Evolutionary conservation across 1,284 basidiomycete genomes (phyloP).

Genomic region (Testicularia cyperi): DNA sequence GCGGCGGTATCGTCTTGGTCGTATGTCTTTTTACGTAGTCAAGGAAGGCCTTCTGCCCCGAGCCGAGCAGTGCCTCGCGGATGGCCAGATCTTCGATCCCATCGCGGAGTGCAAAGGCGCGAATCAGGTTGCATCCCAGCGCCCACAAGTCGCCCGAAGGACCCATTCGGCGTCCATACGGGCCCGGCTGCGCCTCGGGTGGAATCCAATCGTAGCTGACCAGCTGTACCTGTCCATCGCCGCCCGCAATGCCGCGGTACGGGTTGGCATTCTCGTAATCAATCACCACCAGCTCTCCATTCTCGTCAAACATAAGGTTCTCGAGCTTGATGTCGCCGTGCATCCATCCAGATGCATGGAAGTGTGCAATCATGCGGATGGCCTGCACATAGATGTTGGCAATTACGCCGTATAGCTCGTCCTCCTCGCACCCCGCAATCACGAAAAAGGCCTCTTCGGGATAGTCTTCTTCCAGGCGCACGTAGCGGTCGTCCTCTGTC

Average conservation of each 20-base stretch:
- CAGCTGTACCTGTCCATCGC: conserved; percentile 53
- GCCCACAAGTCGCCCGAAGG: conserved; percentile 56
- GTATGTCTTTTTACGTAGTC: conserved; percentile 21
- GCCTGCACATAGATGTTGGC: conserved; percentile 49
- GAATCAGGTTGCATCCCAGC: conserved; percentile 53
- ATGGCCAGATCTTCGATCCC: conserved; percentile 47
- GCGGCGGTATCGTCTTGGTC: conserved; percentile 6
- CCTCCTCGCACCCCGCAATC: conserved; percentile 55
- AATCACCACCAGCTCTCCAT: conserved; percentile 47
- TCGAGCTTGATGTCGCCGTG: conserved; percentile 59
- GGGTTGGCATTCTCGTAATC: conserved; percentile 59
- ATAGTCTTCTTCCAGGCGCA: conserved; percentile 56
- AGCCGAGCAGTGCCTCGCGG: conserved; percentile 45
- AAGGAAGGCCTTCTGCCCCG: conserved; percentile 43
- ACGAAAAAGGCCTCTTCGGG: conserved; percentile 59
- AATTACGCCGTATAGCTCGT: conserved; percentile 49
- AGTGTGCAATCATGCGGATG: conserved; percentile 38
- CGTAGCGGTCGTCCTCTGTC: conserved; percentile 52
- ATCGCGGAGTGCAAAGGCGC: conserved; percentile 55
- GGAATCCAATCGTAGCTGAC: conserved; percentile 57
- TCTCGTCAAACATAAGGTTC: conserved; percentile 56
- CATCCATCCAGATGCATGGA: conserved; percentile 56
- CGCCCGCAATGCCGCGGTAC: conserved; percentile 48
- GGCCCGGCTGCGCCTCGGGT: conserved; percentile 47
- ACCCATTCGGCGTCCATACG: conserved; percentile 51